Conservation (phyloP, 2,329 filamentous ascomycete species). For the Trichoderma oligosporum region DNA sequence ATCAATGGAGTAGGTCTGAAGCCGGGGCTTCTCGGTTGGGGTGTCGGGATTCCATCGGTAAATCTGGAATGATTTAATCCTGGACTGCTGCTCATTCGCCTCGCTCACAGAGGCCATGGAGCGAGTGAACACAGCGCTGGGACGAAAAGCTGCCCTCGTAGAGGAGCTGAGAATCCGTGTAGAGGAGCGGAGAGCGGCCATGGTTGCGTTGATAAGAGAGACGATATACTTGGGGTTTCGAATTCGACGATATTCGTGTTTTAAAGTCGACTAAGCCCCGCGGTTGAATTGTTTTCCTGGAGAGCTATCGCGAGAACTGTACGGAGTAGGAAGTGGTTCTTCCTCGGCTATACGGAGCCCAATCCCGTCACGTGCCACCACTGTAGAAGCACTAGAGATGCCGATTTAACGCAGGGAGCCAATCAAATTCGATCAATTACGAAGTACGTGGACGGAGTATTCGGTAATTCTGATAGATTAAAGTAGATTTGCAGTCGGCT, state of each 20-base stretch:
- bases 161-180: slow-evolving; percentile 49
- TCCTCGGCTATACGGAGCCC: slow-evolving; percentile 33
- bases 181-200: slow-evolving; percentile 60
- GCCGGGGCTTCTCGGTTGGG: slow-evolving; percentile 86
- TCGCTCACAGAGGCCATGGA: slow-evolving; percentile 56
- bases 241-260: slow-evolving; percentile 22
- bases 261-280: background rate
- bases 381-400: too few relatives aligned
- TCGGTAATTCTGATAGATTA: too few relatives aligned
- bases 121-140: slow-evolving; percentile 44
- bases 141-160: slow-evolving; percentile 38
- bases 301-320: slow-evolving; percentile 24
- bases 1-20: slow-evolving; percentile 94
- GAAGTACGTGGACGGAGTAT: too few relatives aligned
- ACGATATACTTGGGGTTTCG: slow-evolving; percentile 25
- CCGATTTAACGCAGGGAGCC: too few relatives aligned
- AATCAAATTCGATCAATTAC: too few relatives aligned
- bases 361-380: too few relatives aligned
- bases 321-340: slow-evolving; percentile 29
- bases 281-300: background rate
- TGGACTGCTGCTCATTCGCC: slow-evolving; percentile 58
- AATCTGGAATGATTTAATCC: slow-evolving; percentile 93
- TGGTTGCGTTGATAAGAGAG: slow-evolving; percentile 26
- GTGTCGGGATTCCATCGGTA: slow-evolving; percentile 98
- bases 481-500: too few relatives aligned